A percentile compares a stretch with the other conserved stretches of the same genome.
These are phyloP conservation scores for Suillus alpinus DNA, from an alignment of 768 basidiomycete species.

Conservation along the genomic window DNA sequence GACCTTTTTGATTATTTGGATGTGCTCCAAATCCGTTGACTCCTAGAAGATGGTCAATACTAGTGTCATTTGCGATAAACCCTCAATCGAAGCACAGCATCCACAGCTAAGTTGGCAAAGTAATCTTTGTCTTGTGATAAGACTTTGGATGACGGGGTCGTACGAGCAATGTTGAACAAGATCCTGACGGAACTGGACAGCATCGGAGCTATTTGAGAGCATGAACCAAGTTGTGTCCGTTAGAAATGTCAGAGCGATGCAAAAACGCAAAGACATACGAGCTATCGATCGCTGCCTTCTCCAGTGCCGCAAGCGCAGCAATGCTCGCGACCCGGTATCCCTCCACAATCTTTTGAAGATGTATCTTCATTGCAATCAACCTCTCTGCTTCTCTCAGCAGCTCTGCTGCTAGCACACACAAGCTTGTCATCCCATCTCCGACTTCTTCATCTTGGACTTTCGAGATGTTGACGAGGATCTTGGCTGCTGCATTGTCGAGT, in stretches of 20 bases:
- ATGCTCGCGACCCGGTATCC: conserved; percentile 91
- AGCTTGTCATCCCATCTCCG: conserved; percentile 91
- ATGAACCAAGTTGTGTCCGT: neutral
- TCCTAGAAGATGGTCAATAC: conserved; percentile 48
- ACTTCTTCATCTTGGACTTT: conserved; percentile 99
- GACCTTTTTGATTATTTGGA: conserved; percentile 99
- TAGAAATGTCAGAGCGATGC: neutral
- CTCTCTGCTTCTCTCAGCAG: conserved; percentile 94
- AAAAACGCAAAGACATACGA: conserved; percentile 47
- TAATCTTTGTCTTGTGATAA: conserved; percentile 96
- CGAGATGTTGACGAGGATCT: conserved; percentile 98
- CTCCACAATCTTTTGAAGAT: conserved; percentile 97
- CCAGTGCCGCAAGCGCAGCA: conserved; percentile 82
- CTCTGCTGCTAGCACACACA: conserved; percentile 91
- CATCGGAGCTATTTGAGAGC: conserved; percentile 54
- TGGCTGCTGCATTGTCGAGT: conserved; percentile 97
- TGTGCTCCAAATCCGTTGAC: conserved; percentile 94
- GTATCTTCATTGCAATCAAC: conserved; percentile 86
- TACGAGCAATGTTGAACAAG: conserved; percentile 95
- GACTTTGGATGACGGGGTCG: conserved; percentile 95
- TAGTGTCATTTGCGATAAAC: conserved; percentile 32
- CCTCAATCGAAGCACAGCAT: conserved; percentile 91
- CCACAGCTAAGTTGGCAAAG: conserved; percentile 96
- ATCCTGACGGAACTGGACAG: conserved; percentile 77
- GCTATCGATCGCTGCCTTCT: conserved; percentile 79